phyloP scores from a whole-genome alignment of 768 basidiomycete genomes.

The Mycena filopes region DNA sequence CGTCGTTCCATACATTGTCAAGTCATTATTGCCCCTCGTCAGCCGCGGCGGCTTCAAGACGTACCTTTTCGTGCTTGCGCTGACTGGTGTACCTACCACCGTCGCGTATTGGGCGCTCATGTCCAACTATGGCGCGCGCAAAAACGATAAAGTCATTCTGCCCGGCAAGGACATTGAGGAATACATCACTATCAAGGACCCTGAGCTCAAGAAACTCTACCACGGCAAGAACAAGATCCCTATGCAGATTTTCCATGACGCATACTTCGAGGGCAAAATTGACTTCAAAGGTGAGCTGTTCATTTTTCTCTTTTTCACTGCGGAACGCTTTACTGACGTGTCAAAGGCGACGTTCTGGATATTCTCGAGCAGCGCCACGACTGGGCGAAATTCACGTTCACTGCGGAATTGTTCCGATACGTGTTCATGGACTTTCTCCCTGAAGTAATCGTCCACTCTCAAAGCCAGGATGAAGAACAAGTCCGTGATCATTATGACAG shows the following conservation, averaged over 20 bases:
- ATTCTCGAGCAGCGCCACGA: conserved; percentile 95
- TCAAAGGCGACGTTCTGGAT: conserved; percentile 89
- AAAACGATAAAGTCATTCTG: conserved; percentile 85
- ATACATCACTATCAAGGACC: conserved; percentile 92
- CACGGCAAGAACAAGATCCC: conserved; percentile 91
- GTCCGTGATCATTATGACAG: conserved; percentile 97
- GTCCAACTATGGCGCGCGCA: conserved; percentile 82
- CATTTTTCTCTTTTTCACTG: conserved; percentile 28
- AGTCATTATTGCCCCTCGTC: conserved; percentile 84
- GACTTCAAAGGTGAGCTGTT: conserved; percentile 95
- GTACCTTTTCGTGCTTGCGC: conserved; percentile 80
- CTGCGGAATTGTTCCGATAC: conserved; percentile 92
- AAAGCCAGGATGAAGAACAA: conserved; percentile 92
- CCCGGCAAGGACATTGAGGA: conserved; percentile 89
- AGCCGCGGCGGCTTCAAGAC: conserved; percentile 87
- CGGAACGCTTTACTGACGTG: conserved; percentile 2
- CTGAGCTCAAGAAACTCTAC: conserved; percentile 82
- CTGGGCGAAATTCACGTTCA: conserved; percentile 94
- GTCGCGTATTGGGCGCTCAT: conserved; percentile 91
- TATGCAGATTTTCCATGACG: conserved; percentile 97
- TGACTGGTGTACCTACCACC: conserved; percentile 82
- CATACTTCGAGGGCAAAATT: conserved; percentile 95
- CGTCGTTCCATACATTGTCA: conserved; percentile 85
- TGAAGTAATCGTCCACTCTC: conserved; percentile 94
- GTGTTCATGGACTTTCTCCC: conserved; percentile 89